A percentile compares a stretch with the other conserved stretches of the same genome.
These are phyloP conservation scores for Cylindrodendrum hubeiense DNA, from an alignment of 2,329 filamentous ascomycete species.

Conservation along the genomic window DNA sequence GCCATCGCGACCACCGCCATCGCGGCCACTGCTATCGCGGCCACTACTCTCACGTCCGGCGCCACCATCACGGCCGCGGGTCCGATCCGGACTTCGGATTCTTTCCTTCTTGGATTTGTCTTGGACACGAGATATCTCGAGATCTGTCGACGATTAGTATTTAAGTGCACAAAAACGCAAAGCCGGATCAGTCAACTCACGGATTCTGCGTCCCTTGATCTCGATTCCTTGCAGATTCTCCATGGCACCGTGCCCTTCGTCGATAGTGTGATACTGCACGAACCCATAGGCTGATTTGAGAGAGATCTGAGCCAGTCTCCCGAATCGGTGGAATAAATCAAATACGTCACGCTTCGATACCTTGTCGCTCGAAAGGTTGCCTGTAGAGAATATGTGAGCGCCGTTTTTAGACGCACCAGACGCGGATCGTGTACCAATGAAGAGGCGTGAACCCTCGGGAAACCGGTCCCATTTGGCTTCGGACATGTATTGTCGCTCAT, in stretches of 20 bases:
- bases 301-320: slow-evolving; percentile 91
- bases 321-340: slow-evolving; percentile 87
- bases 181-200: slow-evolving; percentile 67
- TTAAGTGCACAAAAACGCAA: neutral
- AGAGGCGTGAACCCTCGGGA: slow-evolving; percentile 80
- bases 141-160: slow-evolving; percentile 65
- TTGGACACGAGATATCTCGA: slow-evolving; percentile 91
- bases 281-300: slow-evolving; percentile 98
- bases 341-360: slow-evolving; percentile 96
- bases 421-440: slow-evolving; percentile 74
- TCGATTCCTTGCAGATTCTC: slow-evolving; percentile 82
- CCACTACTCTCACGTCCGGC: neutral
- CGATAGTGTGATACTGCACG: slow-evolving; percentile 87
- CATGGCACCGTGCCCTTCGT: slow-evolving; percentile 81
- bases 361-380: slow-evolving; percentile 92
- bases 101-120: slow-evolving; percentile 76
- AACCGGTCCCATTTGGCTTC: slow-evolving; percentile 87
- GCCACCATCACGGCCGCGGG: slow-evolving; percentile 42
- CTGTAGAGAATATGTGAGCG: slow-evolving; percentile 59
- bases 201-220: slow-evolving; percentile 91
- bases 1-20: slow-evolving; percentile 33
- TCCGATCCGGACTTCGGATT: slow-evolving; percentile 72
- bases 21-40: slow-evolving; percentile 38
- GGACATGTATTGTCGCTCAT: slow-evolving; percentile 80
- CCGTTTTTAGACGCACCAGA: slow-evolving; percentile 43